Conservation (phyloP, 225 moss, liverwort and hornwort genomes). For the Thuidium tamariscinum region DNA sequence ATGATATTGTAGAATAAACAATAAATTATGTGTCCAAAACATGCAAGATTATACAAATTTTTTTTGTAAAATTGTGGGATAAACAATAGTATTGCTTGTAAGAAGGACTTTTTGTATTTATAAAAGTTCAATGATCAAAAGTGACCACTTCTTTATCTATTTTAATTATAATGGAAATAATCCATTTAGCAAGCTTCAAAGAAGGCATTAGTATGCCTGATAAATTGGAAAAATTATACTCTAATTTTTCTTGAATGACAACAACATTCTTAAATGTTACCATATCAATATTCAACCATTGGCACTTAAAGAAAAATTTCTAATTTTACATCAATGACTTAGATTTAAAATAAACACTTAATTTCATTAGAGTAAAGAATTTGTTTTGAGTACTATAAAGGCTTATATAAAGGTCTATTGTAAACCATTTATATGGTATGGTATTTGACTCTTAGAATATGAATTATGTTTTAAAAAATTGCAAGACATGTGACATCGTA, state of each 20-base stretch:
- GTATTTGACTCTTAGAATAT: rapidly evolving
- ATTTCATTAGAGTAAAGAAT: neutral
- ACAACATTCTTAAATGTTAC: neutral
- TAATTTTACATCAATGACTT: neutral
- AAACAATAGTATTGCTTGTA: too few relatives aligned
- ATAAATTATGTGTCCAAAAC: too few relatives aligned
- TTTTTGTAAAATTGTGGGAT: too few relatives aligned
- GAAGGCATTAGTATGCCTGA: neutral
- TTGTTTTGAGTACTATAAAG: too few relatives aligned
- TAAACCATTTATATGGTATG: rapidly evolving
- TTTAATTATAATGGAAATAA: neutral
- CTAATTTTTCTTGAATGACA: neutral
- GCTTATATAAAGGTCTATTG: neutral
- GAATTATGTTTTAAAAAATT: neutral
- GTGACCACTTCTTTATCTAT: too few relatives aligned
- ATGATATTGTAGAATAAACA: too few relatives aligned
- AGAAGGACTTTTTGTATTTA: too few relatives aligned
- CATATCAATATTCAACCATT: neutral
- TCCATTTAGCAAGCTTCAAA: neutral
- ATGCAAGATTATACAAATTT: too few relatives aligned
- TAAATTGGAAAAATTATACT: rapidly evolving
- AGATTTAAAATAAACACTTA: neutral
- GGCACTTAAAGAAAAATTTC: neutral
- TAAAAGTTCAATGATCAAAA: too few relatives aligned
- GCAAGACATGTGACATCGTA: neutral